phyloP scores from a whole-genome alignment of 2,329 filamentous ascomycete genomes.

The Botryotinia calthae region DNA sequence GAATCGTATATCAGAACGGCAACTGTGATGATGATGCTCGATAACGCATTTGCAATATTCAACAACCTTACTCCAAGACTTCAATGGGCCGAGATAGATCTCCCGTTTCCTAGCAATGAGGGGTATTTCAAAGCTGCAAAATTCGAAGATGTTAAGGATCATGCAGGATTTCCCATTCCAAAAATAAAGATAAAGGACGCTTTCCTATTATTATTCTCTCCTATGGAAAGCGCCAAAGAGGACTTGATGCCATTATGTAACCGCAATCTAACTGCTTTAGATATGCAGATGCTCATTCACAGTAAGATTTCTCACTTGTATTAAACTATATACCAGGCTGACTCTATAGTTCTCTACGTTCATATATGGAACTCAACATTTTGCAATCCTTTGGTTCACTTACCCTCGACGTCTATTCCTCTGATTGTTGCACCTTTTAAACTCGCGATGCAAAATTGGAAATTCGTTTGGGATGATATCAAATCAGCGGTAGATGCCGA shows the following conservation, averaged over 20 bases:
- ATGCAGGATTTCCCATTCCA: conserved; percentile 24
- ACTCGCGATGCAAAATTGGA: conserved; percentile 35
- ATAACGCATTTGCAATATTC: conserved; percentile 37
- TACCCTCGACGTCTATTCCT: conserved; percentile 26
- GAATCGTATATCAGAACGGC: conserved; percentile 36
- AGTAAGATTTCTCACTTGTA: conserved; percentile 25
- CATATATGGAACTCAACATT: conserved; percentile 35
- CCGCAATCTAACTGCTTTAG: conserved; percentile 31
- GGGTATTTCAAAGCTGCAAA: conserved; percentile 32
- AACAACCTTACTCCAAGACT: conserved; percentile 37
- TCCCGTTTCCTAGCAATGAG: conserved; percentile 35
- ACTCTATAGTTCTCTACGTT: conserved; percentile 34
- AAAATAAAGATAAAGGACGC: conserved; percentile 37
- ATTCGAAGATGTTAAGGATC: conserved; percentile 30
- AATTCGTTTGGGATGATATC: conserved; percentile 36
- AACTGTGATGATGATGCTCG: conserved; percentile 35
- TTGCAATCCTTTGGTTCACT: conserved; percentile 29
- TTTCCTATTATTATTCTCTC: conserved; percentile 32
- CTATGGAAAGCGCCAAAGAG: conserved; percentile 24
- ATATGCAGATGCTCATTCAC: conserved; percentile 39
- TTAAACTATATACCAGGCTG: not conserved
- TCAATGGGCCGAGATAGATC: conserved; percentile 38
- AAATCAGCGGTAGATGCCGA: conserved; percentile 22
- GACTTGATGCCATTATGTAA: conserved; percentile 27
- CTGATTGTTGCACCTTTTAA: conserved; percentile 32